These are phyloP conservation scores for Populus pruinosa DNA, from an alignment of 345 rosid genomes.

Conservation along the genomic window DNA sequence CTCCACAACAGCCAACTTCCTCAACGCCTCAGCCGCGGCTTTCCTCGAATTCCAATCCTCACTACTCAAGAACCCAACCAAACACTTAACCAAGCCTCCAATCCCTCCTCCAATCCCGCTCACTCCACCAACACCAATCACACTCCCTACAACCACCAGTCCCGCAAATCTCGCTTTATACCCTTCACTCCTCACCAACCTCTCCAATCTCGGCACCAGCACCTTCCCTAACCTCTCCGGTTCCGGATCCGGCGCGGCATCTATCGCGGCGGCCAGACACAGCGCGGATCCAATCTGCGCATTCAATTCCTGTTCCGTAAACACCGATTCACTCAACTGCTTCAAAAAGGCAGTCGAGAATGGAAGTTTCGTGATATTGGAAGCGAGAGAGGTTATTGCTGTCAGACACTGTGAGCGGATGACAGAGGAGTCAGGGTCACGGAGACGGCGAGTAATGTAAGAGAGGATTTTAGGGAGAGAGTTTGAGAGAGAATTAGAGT, in stretches of 20 bases:
- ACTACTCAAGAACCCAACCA: slow-evolving; percentile 57
- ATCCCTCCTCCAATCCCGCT: slow-evolving; percentile 22
- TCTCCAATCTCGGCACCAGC: slow-evolving; percentile 57
- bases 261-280: slow-evolving; percentile 82
- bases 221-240: slow-evolving; percentile 46
- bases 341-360: slow-evolving; percentile 59
- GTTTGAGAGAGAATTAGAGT: slow-evolving; percentile 53
- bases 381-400: slow-evolving; percentile 57
- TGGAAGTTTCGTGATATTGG: slow-evolving; percentile 51
- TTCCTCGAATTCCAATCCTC: slow-evolving; percentile 92
- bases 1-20: slow-evolving; percentile 68
- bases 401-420: slow-evolving; percentile 65
- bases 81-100: slow-evolving; percentile 51
- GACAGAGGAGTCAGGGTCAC: slow-evolving; percentile 72
- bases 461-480: slow-evolving; percentile 65
- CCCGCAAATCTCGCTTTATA: slow-evolving; percentile 78
- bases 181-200: slow-evolving; percentile 57
- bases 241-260: slow-evolving; percentile 67
- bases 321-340: slow-evolving; percentile 70
- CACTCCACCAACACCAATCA: slow-evolving; percentile 73
- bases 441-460: slow-evolving; percentile 62
- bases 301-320: slow-evolving; percentile 77
- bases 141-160: slow-evolving; percentile 75
- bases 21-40: slow-evolving; percentile 79
- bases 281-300: slow-evolving; percentile 83